phyloP scores from a whole-genome alignment of 1,284 basidiomycete genomes.

The Exobasidium rhododendri region DNA sequence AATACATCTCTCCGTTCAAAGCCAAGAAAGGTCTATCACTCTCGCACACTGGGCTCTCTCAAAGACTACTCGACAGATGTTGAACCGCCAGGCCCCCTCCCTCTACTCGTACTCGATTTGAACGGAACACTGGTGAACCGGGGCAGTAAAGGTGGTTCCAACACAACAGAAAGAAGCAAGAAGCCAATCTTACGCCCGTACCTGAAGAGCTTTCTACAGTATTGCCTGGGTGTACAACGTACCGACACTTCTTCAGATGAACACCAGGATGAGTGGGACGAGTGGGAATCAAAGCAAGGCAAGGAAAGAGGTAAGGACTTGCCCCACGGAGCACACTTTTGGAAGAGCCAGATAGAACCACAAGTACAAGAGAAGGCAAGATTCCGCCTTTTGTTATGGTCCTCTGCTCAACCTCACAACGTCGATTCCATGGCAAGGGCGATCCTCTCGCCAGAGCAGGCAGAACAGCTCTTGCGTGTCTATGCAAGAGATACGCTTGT shows the following conservation, averaged over 20 bases:
- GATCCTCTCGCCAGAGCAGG: slow-evolving; percentile 44
- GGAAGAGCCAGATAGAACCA: slow-evolving; percentile 1
- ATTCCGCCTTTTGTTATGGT: slow-evolving; percentile 82
- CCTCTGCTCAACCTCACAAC: slow-evolving; percentile 74
- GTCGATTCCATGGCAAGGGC: slow-evolving; percentile 61
- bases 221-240: slow-evolving; percentile 51
- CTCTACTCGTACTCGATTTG: slow-evolving; percentile 72
- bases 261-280: slow-evolving; percentile 4
- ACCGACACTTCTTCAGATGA: background rate
- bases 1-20: background rate
- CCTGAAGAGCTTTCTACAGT: slow-evolving; percentile 65
- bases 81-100: slow-evolving; percentile 12
- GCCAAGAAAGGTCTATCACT: background rate
- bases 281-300: slow-evolving; percentile 1
- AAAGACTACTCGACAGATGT: background rate
- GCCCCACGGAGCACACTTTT: slow-evolving; percentile 9
- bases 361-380: slow-evolving; percentile 57
- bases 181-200: slow-evolving; percentile 61
- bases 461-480: slow-evolving; percentile 62
- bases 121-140: slow-evolving; percentile 78
- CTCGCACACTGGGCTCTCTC: background rate
- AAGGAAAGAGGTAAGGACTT: background rate
- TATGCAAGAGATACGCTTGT: slow-evolving; percentile 76
- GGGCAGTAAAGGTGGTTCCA: slow-evolving; percentile 50
- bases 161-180: slow-evolving; percentile 19